Base-by-base conservation (phyloP, 441 rosid genomes). In the Populus hybrid region DNA sequence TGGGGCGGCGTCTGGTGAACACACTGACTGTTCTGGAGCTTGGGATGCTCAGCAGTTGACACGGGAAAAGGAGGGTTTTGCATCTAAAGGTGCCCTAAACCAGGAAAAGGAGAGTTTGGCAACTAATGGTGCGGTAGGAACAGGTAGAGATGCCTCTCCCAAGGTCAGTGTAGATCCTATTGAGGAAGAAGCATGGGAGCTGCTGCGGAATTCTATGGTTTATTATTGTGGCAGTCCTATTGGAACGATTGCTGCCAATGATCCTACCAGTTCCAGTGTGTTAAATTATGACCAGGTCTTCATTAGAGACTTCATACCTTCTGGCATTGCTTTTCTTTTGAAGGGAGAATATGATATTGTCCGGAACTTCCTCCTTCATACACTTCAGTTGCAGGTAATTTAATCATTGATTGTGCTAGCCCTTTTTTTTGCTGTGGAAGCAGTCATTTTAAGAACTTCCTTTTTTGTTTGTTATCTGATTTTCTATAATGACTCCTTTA, bases 331-430 rank as follows among this genome's bases (percentile, higher is more conserved):
- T 50, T 94, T 95, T 67, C 91, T 95, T 77, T 90, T 95, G 89
- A 94, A 95, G 82, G 98, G 98, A 67, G 95, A 95, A 78, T 91
- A 90, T 72, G 99, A 94, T 46, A 91, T 94, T 85, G 98, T 95
- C 57, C 87, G 98, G 74, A 95, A 94, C 84, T 95, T 95, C 88
- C 88, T 95, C 79, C 97, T 95, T 61, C 95, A 95, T 77, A 95
- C 97, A 16, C 96, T 95, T 69, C 98, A 95, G 86, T 82, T 93
- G 72, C 99, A 95, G 98, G 99, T 93, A 85, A 72, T 54, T 42
- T 30, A 69, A 20, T 12, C 18, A 46, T 14, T 14, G 54, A 46
- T 50, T 75, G 78, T 75, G 30, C 72, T 36, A 40, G 40, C 67
- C 78, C 72, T 8, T 59, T 75, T 42, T 46, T 46, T 46, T 8